Base-by-base conservation (phyloP, 768 basidiomycete genomes). In the Royoungia palumana region DNA sequence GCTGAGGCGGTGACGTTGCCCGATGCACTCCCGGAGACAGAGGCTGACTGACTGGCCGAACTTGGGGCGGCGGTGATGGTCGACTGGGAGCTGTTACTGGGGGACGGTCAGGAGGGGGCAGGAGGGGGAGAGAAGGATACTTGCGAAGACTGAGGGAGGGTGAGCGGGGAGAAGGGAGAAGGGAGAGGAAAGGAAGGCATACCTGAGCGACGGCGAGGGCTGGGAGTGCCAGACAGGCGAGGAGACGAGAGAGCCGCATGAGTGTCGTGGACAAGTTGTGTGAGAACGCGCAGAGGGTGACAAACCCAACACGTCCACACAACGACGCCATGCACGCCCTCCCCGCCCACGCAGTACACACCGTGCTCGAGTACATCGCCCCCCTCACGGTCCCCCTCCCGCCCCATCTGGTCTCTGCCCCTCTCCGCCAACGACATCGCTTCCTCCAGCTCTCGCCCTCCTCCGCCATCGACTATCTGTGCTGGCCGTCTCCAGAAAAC, bases 361-460 rank as follows among this genome's bases (percentile, higher is more conserved):
- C 76, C 53, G 57, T 82, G 35, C 77, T 87, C 25, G 73, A 79
- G 54, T 80, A 82, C 62, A 79, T 88, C 50, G 70, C 71, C 28
- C 77, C 80, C 5, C 72, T 81, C 39, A 57, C 65, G 16, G 66
- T 65, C n/a, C 72, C 74, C 1, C 63, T 89, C 34, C 85, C 87
- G 1, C 69, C 73, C 0, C 76, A 84, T 62, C 73, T 88, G 40
- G 56, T 89, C 49, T 87, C 85, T 2, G 64, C 64, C 5, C 70
- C 79, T 17, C 77, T 87, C 27, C 70, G 72, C 4, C 81, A 86
- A 62, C 74, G 87, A 32, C 86, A 87, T 61, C 77, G 70, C 51
- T 83, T 85, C 65, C 79, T 89, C 40, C 59, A 67, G 17, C 69
- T 89, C 48, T 63, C 74, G 22, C 72, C 78, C 9, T 70, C 78